Conservation (phyloP, 768 basidiomycete species). For the Macrocybe gigantea region DNA sequence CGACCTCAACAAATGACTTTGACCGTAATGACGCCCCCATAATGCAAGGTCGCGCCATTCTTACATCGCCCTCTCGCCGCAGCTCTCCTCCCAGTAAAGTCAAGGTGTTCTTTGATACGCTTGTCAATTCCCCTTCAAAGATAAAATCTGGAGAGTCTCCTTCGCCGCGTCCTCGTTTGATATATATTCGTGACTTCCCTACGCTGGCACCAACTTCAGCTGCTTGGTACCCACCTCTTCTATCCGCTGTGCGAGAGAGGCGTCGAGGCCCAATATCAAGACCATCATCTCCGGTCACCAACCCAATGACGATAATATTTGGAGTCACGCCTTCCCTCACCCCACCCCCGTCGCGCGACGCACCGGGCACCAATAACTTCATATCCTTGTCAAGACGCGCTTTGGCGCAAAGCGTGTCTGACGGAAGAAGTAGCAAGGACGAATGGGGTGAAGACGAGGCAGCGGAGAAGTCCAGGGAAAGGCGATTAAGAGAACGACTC, state of each 20-base stretch:
- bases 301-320: conserved; percentile 80
- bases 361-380: conserved; percentile 27
- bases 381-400: conserved; percentile 15
- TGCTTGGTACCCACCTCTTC: conserved; percentile 76
- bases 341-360: conserved; percentile 27
- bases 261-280: conserved; percentile 60
- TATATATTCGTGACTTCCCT: conserved; percentile 81
- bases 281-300: conserved; percentile 51
- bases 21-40: conserved; percentile 33
- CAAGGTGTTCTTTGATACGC: conserved; percentile 69
- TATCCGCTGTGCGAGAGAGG: conserved; percentile 72
- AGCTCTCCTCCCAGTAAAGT: conserved; percentile 46
- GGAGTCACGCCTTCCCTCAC: conserved; percentile 80
- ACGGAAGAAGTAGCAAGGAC: conserved; percentile 29
- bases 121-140: conserved; percentile 57
- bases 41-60: conserved; percentile 31
- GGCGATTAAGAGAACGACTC: conserved; percentile 64
- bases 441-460: conserved; percentile 66
- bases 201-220: conserved; percentile 68
- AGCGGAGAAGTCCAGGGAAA: conserved; percentile 65
- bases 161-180: conserved; percentile 54
- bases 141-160: conserved; percentile 19
- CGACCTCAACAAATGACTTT: conserved; percentile 35
- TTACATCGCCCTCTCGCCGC: conserved; percentile 36
- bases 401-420: conserved; percentile 20